Base-by-base conservation (phyloP, 2,329 filamentous ascomycete species). In the Aspergillus transmontanensis region DNA sequence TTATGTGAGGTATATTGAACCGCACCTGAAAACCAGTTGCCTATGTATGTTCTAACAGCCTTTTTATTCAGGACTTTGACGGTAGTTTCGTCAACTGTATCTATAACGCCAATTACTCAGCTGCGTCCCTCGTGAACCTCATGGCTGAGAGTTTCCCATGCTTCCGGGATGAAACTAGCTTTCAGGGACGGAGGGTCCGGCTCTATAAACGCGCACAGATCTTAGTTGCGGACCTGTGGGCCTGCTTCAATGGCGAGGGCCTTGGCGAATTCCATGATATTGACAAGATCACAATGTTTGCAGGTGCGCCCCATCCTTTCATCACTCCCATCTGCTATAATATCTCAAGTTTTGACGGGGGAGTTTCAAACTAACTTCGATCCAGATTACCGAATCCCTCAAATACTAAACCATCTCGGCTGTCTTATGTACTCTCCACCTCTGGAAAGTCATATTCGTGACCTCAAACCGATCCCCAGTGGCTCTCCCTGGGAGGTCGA, bases 261-360 rank as follows among this genome's bases (percentile, higher is more conserved):
- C 94, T 89, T 72, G 96, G 95, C 36, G 82, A 85, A 32, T 99
- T 99, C 77, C 75, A 87, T 62, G 95, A 99, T 75, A 97, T 99
- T 71, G 90, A 95, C 79, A 93, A 93, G 76, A 90, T 99, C 72
- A 99, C 95, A 64, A 98, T 98, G 90, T 99, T 99, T 82, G 94
- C 95, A 73, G 85, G 85, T 85, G 77, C 50, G 69, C 59, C 16
- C n/a, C 39, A 28, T 6, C 16, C 28, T 12, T 1, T 30, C 3
- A 19, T 41, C n/a, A n/a, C 39, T 16, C 19, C 9, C 39, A n/a
- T 41, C n/a, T 9, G 39, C 39, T 10, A 41, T n/a, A 19, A 4
- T 51, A 5, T 10, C 7, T 9, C 28, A 9, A 50, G 16, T 6
- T 12, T 16, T 51, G 26, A 32, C 7, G n/a, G 12, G 19, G 36